phyloP scores from a whole-genome alignment of 441 rosid species.

The Jatropha podagrica region DNA sequence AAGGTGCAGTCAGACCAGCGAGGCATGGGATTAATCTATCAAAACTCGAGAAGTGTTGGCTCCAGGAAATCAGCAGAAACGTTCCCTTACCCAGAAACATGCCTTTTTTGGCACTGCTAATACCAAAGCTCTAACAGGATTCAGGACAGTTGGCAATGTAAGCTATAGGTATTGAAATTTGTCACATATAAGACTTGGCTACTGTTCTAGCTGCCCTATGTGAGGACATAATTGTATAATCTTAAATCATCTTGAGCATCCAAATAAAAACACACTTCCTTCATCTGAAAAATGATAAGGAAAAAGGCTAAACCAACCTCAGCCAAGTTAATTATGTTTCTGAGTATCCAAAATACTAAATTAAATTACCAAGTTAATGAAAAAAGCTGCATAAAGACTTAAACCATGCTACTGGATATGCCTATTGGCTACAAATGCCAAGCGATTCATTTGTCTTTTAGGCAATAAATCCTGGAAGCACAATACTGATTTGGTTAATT shows the following conservation, averaged over 20 bases:
- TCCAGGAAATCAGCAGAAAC: background rate
- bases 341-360: background rate
- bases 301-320: background rate
- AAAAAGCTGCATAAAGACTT: background rate
- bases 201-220: background rate
- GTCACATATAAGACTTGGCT: background rate
- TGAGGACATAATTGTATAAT: background rate
- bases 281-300: background rate
- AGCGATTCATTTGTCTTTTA: slow-evolving; percentile 33
- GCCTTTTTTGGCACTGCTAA: background rate
- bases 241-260: background rate
- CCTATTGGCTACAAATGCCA: background rate
- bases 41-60: no score
- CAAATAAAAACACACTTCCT: background rate
- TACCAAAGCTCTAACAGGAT: no score
- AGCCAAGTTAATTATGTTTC: slow-evolving; percentile 1
- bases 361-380: background rate
- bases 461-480: slow-evolving; percentile 36
- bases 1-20: no score
- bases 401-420: background rate
- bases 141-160: no score
- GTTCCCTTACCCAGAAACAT: background rate
- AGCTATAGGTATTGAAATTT: no score
- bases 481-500: slow-evolving; percentile 17
- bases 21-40: no score